Percentiles rank a stretch among this genome's conserved stretches.
Evolutionary conservation across 2,329 filamentous ascomycete species (phyloP).

Genomic region (Scedosporium minutisporum): DNA sequence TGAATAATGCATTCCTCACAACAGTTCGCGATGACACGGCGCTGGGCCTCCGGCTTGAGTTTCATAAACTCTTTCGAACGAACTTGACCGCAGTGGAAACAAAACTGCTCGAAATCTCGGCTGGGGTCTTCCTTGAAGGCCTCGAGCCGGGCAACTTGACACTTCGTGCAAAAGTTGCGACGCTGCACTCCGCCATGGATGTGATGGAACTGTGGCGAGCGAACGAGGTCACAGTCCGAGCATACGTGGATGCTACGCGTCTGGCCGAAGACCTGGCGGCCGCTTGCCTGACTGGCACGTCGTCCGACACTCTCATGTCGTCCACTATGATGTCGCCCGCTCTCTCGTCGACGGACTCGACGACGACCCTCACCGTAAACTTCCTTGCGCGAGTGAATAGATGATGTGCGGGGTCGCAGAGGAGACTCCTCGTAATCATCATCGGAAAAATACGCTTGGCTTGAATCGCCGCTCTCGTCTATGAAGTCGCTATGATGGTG

Average conservation of each 20-base stretch:
- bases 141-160: neutral
- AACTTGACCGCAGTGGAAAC: conserved; percentile 6
- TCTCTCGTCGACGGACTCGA: neutral
- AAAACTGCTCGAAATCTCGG: neutral
- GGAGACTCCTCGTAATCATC: neutral
- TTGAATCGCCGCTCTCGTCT: neutral
- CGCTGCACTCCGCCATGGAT: neutral
- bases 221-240: neutral
- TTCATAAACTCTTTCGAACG: neutral
- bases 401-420: neutral
- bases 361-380: neutral
- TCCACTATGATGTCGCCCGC: neutral
- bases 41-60: neutral
- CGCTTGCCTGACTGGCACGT: neutral
- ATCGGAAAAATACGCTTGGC: neutral
- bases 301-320: neutral
- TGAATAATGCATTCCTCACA: conserved; percentile 3
- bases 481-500: neutral
- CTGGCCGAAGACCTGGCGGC: neutral
- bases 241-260: neutral
- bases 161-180: conserved; percentile 4
- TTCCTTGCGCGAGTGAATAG: neutral
- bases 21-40: neutral
- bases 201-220: neutral
- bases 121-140: neutral